Base-by-base conservation (phyloP, 495 filamentous ascomycete genomes). In the Penicillium mononematosum region DNA sequence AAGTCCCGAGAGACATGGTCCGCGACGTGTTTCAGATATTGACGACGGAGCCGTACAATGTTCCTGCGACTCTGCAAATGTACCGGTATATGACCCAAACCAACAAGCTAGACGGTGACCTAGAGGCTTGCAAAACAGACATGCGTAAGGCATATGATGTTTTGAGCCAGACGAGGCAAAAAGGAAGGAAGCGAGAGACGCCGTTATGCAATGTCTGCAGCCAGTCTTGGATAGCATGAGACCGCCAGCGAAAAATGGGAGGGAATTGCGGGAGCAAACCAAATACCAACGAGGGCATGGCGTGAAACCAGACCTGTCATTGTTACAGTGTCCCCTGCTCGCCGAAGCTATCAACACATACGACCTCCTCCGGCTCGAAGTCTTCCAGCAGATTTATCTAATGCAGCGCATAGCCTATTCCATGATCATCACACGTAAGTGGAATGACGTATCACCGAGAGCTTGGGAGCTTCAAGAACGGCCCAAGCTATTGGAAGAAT, bases 1-100 rank as follows among this genome's bases (percentile, higher is more conserved):
- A 62, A 39, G 71, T 89, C 4, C 72, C 80, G 0, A 47, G 56
- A 11, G 57, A 68, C 1, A 70, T 78, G 17, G 62, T 86, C 3
- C 55, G 59, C 7, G 67, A 67, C 3, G 55, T 86, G 27, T 87
- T 80, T 73, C 53, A 77, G 0, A 81, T 75, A 10, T 83, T 88
- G 79, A 83, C 70, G 4, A 65, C 73, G 2, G 61, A 72, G n/a
- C 84, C 84, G 6, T 83, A 84, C 70, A 81, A 80, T 49, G 62
- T 86, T 55, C 59, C 65, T 5, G 84, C 84, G 1, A 83, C 73
- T 1, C 61, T 87, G 22, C 59, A 77, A 27, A 78, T 83, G 69
- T 84, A 80, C 59, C 75, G 79, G 52, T 69, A 68, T 31, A 66
- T 83, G 11, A 77, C 85, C 43, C 79, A 75, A 39, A 54, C 56